These are phyloP conservation scores for Mimosa bimucronata DNA, from an alignment of 306 rosid genomes.

Conservation along the genomic window DNA sequence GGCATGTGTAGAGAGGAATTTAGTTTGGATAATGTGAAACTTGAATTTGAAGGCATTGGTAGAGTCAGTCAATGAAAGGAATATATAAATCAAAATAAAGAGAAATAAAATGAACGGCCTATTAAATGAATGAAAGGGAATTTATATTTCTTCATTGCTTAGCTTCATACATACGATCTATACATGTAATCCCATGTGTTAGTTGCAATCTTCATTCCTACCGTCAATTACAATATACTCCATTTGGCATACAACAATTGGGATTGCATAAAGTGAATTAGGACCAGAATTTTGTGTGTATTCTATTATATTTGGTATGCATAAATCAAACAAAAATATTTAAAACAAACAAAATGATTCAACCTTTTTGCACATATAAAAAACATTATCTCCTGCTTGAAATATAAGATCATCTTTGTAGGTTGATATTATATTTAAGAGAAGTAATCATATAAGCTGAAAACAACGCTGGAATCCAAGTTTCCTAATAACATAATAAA, in stretches of 20 bases:
- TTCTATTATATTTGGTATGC: no score
- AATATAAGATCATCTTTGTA: no score
- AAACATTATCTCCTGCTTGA: no score
- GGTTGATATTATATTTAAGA: no score
- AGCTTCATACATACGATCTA: neutral
- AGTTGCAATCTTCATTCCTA: neutral
- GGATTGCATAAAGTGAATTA: neutral
- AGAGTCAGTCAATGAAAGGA: neutral
- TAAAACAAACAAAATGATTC: no score
- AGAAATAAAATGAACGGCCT: neutral
- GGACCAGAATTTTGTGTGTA: no score
- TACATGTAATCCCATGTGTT: neutral
- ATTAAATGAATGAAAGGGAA: neutral
- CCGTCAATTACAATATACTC: neutral
- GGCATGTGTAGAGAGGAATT: neutral
- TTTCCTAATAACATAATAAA: neutral
- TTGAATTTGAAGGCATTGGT: neutral
- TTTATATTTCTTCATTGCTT: neutral
- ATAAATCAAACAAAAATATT: neutral
- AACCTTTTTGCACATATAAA: no score
- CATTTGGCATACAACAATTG: neutral
- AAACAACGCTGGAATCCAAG: neutral
- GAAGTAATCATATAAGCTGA: neutral
- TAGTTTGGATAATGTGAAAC: neutral
- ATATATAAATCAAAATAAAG: neutral